Evolutionary conservation across 129 eudicot genomes (phyloP), one percentile per base, ranked within the genome.

Genomic region (Silybum marianum): DNA sequence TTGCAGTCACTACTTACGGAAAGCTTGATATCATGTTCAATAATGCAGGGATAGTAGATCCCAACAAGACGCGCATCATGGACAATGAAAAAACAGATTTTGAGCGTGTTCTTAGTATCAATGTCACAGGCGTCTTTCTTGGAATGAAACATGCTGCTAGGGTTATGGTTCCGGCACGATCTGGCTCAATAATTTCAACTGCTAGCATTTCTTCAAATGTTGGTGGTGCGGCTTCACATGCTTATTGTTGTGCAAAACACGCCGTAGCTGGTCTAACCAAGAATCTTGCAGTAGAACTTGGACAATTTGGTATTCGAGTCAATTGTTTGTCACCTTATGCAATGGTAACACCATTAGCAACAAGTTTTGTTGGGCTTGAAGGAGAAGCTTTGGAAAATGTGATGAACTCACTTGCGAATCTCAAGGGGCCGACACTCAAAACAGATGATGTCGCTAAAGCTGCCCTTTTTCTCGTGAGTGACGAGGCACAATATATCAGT

Each of bases 101-200:
- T 18, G 91, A 91, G 16, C 85, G 85, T 2, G 87, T 88, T 9
- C 58, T 91, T 4, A 86, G 84, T 24, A 54, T 87, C 2, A 91
- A 91, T 28, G 84, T 89, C 28, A 87, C 88, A 0, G 93, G 96
- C 4, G 90, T 85, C 11, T 91, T 91, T 78, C 74, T 89, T 10
- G 82, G 93, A 65, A 87, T 87, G 91, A 89, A 91, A 79, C 96
- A 91, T 60, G 96, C 96, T 0, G 91, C 96, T 23, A 84, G 97
- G 39, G 96, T 89, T 13, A 89, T 91, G 93, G 88, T 87, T 51
- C 90, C 96, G 1, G 91, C 88, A 19, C 65, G 83, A 44, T 21
- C 71, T 0, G 97, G 97, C 9, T 78, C 87, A 21, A 91, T 91
- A 8, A 77, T 91, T 71, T 89, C 88, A 9, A 87, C 88, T 0